These are phyloP conservation scores for Caloboletus inedulis DNA, from an alignment of 1,284 basidiomycete species.

Conservation along the genomic window DNA sequence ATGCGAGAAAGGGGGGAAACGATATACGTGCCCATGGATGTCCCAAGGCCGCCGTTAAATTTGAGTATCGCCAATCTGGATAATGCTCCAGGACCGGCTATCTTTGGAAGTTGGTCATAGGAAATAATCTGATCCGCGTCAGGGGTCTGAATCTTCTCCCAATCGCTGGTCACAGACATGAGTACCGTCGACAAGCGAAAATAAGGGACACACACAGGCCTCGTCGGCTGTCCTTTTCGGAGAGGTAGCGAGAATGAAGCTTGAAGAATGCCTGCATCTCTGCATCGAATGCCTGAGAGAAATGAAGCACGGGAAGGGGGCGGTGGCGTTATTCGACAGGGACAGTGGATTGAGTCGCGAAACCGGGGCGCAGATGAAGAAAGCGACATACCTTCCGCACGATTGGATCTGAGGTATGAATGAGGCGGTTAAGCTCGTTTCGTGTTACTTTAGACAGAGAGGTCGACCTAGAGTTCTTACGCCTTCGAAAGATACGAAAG, in stretches of 20 bases:
- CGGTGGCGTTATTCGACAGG: constrained; percentile 32
- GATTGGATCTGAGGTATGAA: constrained; percentile 74
- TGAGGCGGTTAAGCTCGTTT: constrained; percentile 92
- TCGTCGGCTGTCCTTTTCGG: constrained; percentile 86
- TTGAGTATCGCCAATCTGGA: constrained; percentile 96
- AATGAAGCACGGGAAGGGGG: background rate
- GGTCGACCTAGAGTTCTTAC: constrained; percentile 15
- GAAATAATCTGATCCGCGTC: constrained; percentile 87
- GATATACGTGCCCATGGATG: constrained; percentile 73
- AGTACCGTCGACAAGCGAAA: constrained; percentile 12
- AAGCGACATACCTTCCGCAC: constrained; percentile 69
- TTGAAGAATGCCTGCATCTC: constrained; percentile 99
- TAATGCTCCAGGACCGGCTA: constrained; percentile 65
- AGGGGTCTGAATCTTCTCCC: constrained; percentile 94
- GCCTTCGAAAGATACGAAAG: constrained; percentile 24
- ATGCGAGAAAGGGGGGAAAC: constrained; percentile 3
- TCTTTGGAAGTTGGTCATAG: constrained; percentile 71
- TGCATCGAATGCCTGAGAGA: constrained; percentile 74
- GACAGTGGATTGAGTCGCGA: background rate
- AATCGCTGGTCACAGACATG: constrained; percentile 58
- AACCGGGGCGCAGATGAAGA: constrained; percentile 12
- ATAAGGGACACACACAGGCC: constrained; percentile 68
- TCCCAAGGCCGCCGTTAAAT: constrained; percentile 97
- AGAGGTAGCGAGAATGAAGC: constrained; percentile 94
- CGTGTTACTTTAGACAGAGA: constrained; percentile 82